Percentiles rank a stretch among this genome's conserved stretches.
Evolutionary conservation across 495 filamentous ascomycete genomes (phyloP).

Genomic region (Cercophora scortea): DNA sequence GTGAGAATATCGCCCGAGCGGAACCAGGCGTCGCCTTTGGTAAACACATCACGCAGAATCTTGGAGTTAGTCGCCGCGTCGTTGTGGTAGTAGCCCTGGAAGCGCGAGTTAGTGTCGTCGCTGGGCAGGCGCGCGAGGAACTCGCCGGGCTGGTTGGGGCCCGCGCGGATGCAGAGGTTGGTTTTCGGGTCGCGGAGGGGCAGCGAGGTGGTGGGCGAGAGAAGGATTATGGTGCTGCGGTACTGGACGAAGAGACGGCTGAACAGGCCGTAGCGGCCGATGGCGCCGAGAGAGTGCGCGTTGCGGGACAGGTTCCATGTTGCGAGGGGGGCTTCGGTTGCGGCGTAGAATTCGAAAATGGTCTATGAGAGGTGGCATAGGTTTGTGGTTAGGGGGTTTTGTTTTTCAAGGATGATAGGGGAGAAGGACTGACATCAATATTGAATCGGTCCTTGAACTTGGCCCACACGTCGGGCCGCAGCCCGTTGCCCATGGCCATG

Average conservation of each 20-base stretch:
- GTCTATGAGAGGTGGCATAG: constrained; percentile 18
- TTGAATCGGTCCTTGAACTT: constrained; percentile 79
- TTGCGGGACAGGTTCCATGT: constrained; percentile 71
- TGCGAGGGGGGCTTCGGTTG: constrained; percentile 70
- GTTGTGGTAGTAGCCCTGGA: constrained; percentile 86
- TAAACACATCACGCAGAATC: constrained; percentile 68
- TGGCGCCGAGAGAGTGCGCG: constrained; percentile 64
- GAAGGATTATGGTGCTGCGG: constrained; percentile 50
- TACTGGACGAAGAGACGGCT: constrained; percentile 42
- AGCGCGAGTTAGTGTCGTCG: constrained; percentile 50
- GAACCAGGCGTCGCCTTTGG: constrained; percentile 79
- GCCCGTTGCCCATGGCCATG: constrained; percentile 78
- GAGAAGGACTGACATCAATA: constrained; percentile 39
- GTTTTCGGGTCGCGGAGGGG: constrained; percentile 67
- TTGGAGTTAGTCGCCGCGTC: constrained; percentile 63
- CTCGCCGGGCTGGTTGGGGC: constrained; percentile 64
- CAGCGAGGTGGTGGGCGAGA: constrained; percentile 62
- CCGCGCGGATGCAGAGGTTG: constrained; percentile 58
- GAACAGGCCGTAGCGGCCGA: constrained; percentile 68
- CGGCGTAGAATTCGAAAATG: constrained; percentile 82
- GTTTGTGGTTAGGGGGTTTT: not conserved
- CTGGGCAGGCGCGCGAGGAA: constrained; percentile 65
- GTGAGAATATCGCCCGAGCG: constrained; percentile 78
- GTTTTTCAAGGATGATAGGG: too few relatives aligned
- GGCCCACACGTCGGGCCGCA: constrained; percentile 88